Evolutionary conservation across 2,329 filamentous ascomycete species (phyloP).

Genomic region (Pyricularia grisea): DNA sequence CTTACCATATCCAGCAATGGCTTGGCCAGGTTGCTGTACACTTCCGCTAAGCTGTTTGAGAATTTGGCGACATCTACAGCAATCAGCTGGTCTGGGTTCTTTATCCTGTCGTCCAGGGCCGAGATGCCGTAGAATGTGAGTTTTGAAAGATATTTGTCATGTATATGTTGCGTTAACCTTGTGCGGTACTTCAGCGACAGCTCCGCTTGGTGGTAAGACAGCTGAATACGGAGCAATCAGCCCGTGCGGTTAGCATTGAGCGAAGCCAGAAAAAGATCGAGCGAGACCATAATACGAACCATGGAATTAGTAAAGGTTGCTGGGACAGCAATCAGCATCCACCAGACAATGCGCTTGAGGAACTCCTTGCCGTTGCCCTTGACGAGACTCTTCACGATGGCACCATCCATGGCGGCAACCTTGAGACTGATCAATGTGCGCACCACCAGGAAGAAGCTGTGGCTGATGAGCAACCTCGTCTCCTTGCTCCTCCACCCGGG

Average conservation of each 20-base stretch:
- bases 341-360: constrained; percentile 81
- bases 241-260: background rate
- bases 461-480: constrained; percentile 73
- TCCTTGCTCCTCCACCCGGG: constrained; percentile 88
- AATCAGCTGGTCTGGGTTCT: constrained; percentile 96
- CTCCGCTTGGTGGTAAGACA: constrained; percentile 95
- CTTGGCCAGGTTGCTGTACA: constrained; percentile 95
- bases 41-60: constrained; percentile 84
- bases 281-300: constrained; percentile 42
- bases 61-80: constrained; percentile 96
- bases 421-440: constrained; percentile 89
- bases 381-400: constrained; percentile 84
- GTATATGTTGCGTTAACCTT: constrained; percentile 85
- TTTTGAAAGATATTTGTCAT: constrained; percentile 92
- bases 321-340: constrained; percentile 95
- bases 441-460: constrained; percentile 86
- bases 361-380: constrained; percentile 89
- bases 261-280: background rate
- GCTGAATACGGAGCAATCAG: constrained; percentile 33
- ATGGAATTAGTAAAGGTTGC: constrained; percentile 99
- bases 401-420: constrained; percentile 91
- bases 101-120: constrained; percentile 91
- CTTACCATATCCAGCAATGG: constrained; percentile 82
- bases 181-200: constrained; percentile 88
- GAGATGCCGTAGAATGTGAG: constrained; percentile 97